A percentile compares a stretch with the other conserved stretches of the same genome.
These are phyloP conservation scores for Macrolepiota fuliginosa DNA, from an alignment of 768 basidiomycete genomes.

Conservation along the genomic window DNA sequence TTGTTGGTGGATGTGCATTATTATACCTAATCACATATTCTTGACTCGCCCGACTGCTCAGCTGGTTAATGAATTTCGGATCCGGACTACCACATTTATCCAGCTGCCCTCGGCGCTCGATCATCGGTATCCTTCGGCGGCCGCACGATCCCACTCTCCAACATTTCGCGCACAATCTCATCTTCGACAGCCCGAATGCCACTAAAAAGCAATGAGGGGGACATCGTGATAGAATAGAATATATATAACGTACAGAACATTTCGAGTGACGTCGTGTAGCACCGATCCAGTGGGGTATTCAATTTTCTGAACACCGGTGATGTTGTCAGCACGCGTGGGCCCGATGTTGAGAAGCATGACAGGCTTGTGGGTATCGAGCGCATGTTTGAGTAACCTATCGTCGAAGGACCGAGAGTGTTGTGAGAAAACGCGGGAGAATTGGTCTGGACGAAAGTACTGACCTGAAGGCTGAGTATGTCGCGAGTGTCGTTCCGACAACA, in stretches of 20 bases:
- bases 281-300: conserved; percentile 75
- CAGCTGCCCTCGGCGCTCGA: conserved; percentile 20
- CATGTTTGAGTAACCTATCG: conserved; percentile 73
- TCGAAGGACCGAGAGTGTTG: neutral
- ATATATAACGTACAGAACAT: conserved; percentile 51
- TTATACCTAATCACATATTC: neutral
- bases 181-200: conserved; percentile 43
- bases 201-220: conserved; percentile 28
- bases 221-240: conserved; percentile 5
- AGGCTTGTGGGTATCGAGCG: conserved; percentile 70
- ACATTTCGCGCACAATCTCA: conserved; percentile 45
- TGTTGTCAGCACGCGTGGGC: conserved; percentile 79
- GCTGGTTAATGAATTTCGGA: too few species aligned
- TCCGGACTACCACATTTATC: conserved; percentile 11
- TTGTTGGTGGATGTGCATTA: neutral
- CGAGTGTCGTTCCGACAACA: conserved; percentile 85
- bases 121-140: conserved; percentile 40
- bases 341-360: conserved; percentile 85
- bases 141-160: conserved; percentile 56
- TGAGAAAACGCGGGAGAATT: neutral
- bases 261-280: conserved; percentile 60
- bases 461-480: conserved; percentile 93
- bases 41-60: neutral
- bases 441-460: conserved; percentile 25
- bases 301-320: conserved; percentile 72